phyloP scores from a whole-genome alignment of 169 alveolate genomes.

The Plasmodium yoelii region DNA sequence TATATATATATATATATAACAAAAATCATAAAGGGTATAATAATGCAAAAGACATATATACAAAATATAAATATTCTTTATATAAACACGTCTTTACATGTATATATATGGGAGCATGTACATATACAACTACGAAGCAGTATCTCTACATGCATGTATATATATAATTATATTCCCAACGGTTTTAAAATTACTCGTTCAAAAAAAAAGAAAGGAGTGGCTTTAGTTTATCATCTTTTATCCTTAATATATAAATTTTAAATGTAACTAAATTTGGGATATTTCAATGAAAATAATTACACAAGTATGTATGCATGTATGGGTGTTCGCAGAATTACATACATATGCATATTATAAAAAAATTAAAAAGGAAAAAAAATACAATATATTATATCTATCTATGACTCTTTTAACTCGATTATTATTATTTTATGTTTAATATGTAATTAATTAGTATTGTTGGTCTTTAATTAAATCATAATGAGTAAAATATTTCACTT shows the following conservation, averaged over 20 bases:
- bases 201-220: not conserved
- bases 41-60: too few species aligned
- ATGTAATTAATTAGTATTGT: not conserved
- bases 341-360: conserved; percentile 4
- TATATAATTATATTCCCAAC: not conserved
- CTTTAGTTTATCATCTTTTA: conserved; percentile 14
- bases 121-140: not conserved
- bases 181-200: conserved; percentile 24
- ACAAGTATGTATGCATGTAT: not conserved
- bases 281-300: not conserved
- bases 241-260: not conserved
- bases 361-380: not conserved
- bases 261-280: conserved; percentile 10
- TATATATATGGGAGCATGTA: conserved; percentile 11
- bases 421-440: conserved; percentile 7
- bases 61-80: too few species aligned
- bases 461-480: conserved; percentile 1
- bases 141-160: conserved; percentile 5
- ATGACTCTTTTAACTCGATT: not conserved
- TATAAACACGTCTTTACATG: not conserved
- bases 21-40: too few species aligned
- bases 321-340: not conserved
- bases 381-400: not conserved
- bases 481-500: conserved; percentile 12
- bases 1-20: not conserved